These are phyloP conservation scores for Tuber microsphaerosporum DNA, from an alignment of 495 filamentous ascomycete species.

Conservation along the genomic window DNA sequence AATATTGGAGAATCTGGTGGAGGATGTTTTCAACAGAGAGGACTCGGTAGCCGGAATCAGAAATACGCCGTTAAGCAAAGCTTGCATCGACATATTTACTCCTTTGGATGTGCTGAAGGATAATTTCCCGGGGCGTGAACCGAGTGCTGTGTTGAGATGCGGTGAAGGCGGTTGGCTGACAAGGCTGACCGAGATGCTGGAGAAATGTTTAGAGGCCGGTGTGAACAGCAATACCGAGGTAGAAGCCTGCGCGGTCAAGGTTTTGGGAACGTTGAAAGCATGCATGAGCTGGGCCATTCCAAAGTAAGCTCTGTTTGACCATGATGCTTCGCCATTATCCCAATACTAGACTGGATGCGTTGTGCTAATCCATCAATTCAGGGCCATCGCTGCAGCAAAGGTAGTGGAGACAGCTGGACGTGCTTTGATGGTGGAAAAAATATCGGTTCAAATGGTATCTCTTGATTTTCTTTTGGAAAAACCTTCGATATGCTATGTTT, in stretches of 20 bases:
- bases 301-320: constrained; percentile 41
- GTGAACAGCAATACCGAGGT: constrained; percentile 57
- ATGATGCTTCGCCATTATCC: background rate
- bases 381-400: constrained; percentile 62
- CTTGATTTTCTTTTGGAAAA: background rate
- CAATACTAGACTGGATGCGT: constrained; percentile 10
- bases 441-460: constrained; percentile 62
- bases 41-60: constrained; percentile 76
- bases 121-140: constrained; percentile 61
- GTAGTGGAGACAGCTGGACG: constrained; percentile 66
- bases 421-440: constrained; percentile 64
- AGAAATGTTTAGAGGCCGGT: constrained; percentile 61
- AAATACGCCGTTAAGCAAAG: constrained; percentile 73
- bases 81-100: constrained; percentile 86
- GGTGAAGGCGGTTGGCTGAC: constrained; percentile 81
- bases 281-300: constrained; percentile 77
- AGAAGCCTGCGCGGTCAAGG: constrained; percentile 62
- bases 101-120: constrained; percentile 67
- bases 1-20: constrained; percentile 85
- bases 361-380: constrained; percentile 18
- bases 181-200: constrained; percentile 66
- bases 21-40: constrained; percentile 86
- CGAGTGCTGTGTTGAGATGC: constrained; percentile 56
- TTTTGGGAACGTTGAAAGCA: constrained; percentile 66
- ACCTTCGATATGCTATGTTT: background rate